Evolutionary conservation across 441 rosid species (phyloP).

Genomic region (Gossypium davidsonii): DNA sequence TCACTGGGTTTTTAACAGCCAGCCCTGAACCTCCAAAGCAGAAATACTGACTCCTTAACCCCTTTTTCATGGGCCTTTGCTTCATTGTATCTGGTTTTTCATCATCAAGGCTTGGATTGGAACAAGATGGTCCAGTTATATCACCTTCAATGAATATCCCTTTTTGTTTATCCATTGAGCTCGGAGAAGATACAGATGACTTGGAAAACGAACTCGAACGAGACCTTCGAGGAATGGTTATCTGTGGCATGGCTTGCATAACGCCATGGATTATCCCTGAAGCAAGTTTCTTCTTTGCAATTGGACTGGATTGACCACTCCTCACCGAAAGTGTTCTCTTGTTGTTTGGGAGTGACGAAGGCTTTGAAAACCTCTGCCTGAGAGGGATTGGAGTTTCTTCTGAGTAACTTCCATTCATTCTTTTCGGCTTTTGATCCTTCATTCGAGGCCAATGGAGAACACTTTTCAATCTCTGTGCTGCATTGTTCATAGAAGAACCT

Average conservation of each 20-base stretch:
- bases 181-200: constrained; percentile 57
- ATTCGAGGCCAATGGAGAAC: constrained; percentile 60
- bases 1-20: constrained; percentile 40
- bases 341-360: constrained; percentile 39
- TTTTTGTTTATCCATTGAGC: constrained; percentile 60
- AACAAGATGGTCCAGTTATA: constrained; percentile 43
- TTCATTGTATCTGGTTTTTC: constrained; percentile 30
- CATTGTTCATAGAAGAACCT: constrained; percentile 44
- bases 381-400: constrained; percentile 61
- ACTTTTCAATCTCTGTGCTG: constrained; percentile 57
- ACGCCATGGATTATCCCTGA: constrained; percentile 51
- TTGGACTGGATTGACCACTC: constrained; percentile 76
- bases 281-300: constrained; percentile 73
- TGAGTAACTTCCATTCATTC: constrained; percentile 20
- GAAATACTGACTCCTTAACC: constrained; percentile 54
- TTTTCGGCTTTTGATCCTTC: constrained; percentile 38
- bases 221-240: constrained; percentile 38
- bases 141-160: constrained; percentile 40
- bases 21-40: constrained; percentile 62
- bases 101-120: constrained; percentile 26
- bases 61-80: constrained; percentile 35
- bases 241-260: constrained; percentile 43
- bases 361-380: constrained; percentile 62
- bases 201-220: constrained; percentile 76
- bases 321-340: constrained; percentile 74